phyloP scores from a whole-genome alignment of 371 early-diverging fungal genomes.

The Apophysomyces trapeziformis region DNA sequence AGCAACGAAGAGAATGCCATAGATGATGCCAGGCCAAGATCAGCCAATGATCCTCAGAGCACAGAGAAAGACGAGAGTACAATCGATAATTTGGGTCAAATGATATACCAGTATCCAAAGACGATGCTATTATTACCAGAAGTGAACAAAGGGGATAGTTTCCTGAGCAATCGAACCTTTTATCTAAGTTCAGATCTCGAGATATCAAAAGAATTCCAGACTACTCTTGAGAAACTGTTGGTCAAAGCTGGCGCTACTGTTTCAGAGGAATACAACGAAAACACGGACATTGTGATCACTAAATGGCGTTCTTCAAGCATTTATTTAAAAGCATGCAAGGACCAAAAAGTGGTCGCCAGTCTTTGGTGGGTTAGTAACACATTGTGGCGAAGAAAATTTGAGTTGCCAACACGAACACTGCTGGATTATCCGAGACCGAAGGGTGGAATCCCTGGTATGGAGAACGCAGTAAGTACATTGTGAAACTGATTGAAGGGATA shows the following conservation, averaged over 20 bases:
- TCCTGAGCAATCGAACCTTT: conserved; percentile 23
- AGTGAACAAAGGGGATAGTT: conserved; percentile 12
- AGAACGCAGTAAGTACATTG: conserved; percentile 38
- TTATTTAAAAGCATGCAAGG: conserved; percentile 60
- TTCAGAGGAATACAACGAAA: conserved; percentile 27
- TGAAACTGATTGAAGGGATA: not conserved
- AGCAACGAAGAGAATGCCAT: not conserved
- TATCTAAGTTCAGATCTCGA: conserved; percentile 33
- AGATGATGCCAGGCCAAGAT: not conserved
- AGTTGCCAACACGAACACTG: conserved; percentile 46
- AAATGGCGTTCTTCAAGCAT: conserved; percentile 55
- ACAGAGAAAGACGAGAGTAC: not conserved
- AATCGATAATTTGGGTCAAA: not conserved
- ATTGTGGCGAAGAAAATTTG: conserved; percentile 32
- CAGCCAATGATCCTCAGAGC: not conserved
- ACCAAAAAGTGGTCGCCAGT: conserved; percentile 71
- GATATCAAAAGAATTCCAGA: conserved; percentile 20
- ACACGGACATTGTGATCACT: conserved; percentile 63
- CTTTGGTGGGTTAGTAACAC: conserved; percentile 63
- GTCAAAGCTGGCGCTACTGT: conserved; percentile 60
- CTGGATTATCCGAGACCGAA: conserved; percentile 65
- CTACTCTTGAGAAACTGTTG: conserved; percentile 43
- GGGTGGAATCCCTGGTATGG: conserved; percentile 54
- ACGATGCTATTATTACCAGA: conserved; percentile 20
- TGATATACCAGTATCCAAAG: conserved; percentile 20